Evolutionary conservation across 441 rosid species (phyloP).

Genomic region (Dalechampia spathulata): DNA sequence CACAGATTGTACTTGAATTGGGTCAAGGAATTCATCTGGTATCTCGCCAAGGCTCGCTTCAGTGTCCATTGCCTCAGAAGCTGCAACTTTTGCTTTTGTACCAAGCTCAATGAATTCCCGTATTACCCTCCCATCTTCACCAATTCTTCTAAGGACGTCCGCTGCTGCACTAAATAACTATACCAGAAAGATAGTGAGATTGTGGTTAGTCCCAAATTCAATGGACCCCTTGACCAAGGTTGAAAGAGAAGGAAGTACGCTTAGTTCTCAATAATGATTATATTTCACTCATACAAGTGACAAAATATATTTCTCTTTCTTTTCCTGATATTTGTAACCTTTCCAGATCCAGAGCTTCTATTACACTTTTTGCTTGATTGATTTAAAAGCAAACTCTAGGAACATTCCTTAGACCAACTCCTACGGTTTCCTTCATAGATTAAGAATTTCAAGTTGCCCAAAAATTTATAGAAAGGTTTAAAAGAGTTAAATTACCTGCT

Average conservation of each 20-base stretch:
- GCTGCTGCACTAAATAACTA: conserved; percentile 91
- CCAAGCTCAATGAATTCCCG: conserved; percentile 80
- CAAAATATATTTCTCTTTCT: no score
- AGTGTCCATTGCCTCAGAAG: conserved; percentile 90
- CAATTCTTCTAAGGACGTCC: conserved; percentile 73
- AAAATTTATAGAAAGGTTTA: conserved; percentile 8
- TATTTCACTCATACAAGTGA: no score
- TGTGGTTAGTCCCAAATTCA: no score
- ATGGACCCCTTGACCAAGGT: no score
- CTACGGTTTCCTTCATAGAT: not conserved
- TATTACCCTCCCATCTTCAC: conserved; percentile 66
- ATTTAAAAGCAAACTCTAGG: no score
- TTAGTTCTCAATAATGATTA: no score
- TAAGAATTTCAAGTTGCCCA: not conserved
- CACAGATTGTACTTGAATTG: conserved; percentile 51
- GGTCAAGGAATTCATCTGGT: conserved; percentile 99
- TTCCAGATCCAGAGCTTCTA: no score
- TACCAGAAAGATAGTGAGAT: conserved; percentile 17
- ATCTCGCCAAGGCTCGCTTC: conserved; percentile 95
- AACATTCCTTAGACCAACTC: no score
- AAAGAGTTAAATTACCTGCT: conserved; percentile 46
- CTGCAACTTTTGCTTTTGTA: conserved; percentile 77
- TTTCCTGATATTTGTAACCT: no score
- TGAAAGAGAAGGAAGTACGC: no score
- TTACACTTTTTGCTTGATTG: no score